Evolutionary conservation across 306 rosid species (phyloP), one percentile per base, ranked within the genome.

Genomic region (Purshia tridentata): DNA sequence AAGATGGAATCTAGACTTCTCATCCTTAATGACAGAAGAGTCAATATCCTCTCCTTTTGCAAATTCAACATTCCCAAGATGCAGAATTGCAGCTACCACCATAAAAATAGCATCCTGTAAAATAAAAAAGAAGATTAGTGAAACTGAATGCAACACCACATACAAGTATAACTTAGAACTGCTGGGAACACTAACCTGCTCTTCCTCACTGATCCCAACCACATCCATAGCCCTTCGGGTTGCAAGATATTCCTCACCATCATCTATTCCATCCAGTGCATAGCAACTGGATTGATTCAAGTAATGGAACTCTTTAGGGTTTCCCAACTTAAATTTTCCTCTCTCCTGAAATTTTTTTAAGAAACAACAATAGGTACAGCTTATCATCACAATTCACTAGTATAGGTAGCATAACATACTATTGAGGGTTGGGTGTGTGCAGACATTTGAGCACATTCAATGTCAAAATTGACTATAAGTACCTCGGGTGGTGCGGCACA

Each of bases 161-260:
- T 58, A 23, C 9, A 64, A 29, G 16, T 66, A 47, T 8, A 64
- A 61, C 18, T 44, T 56, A 68, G 71, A 81, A 77, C 23, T 73
- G 46, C 11, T 56, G 52, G 65, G 65, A 86, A 71, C 77, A 78
- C 76, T 51, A 47, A 88, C 99, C 88, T 95, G 99, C 84, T 95
- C 99, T 78, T 84, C 97, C 72, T 95, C 98, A 65, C 93, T 90
- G 88, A 95, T 95, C 83, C 99, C 99, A 79, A 95, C 97, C 70
- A 95, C 50, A 90, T 95, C 99, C 99, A 95, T 95, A 54, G 99
- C 99, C 84, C 99, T 88, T 83, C 98, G 84, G 50, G 99, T 95
- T 15, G 91, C 97, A 76, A 90, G 90, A 88, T 95, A 95, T 85
- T 95, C 99, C 6, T 90, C 86, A 4, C 86, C 85, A 74, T 95